phyloP scores from a whole-genome alignment of 202 grass and related monocot species.

The Thinopyrum obtusiflorum region DNA sequence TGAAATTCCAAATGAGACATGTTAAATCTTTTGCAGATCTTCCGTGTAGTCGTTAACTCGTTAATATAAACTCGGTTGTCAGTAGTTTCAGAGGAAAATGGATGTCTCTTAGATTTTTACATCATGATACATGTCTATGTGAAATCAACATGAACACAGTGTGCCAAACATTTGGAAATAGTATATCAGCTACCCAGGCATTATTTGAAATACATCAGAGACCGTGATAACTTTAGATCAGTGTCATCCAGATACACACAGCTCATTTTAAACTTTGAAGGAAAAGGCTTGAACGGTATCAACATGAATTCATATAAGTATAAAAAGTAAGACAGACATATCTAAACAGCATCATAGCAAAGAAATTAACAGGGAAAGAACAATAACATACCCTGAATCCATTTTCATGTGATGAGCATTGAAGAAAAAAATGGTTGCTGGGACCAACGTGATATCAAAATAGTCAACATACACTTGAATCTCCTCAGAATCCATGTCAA shows the following conservation, averaged over 20 bases:
- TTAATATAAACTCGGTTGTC: background rate
- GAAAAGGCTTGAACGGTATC: background rate
- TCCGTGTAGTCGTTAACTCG: background rate
- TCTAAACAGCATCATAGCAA: slow-evolving; percentile 2
- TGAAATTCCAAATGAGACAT: background rate
- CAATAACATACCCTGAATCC: slow-evolving; percentile 66
- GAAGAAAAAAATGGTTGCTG: slow-evolving; percentile 87
- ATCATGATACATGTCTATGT: background rate
- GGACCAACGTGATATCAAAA: slow-evolving; percentile 84
- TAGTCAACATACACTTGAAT: slow-evolving; percentile 81
- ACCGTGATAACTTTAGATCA: background rate
- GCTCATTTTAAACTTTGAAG: background rate
- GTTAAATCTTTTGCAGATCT: background rate
- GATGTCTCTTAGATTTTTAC: background rate
- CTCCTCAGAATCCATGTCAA: slow-evolving; percentile 71
- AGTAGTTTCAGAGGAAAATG: background rate
- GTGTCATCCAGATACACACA: background rate
- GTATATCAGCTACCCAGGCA: background rate
- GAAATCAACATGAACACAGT: background rate
- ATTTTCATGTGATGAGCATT: slow-evolving; percentile 98
- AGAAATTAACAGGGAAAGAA: background rate
- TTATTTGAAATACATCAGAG: background rate
- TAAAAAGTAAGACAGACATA: background rate
- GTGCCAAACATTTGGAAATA: background rate
- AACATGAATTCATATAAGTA: background rate